Evolutionary conservation across 257 asterid genomes (phyloP), one percentile per base, ranked within the genome.

Genomic region (Pogostemon cablin): DNA sequence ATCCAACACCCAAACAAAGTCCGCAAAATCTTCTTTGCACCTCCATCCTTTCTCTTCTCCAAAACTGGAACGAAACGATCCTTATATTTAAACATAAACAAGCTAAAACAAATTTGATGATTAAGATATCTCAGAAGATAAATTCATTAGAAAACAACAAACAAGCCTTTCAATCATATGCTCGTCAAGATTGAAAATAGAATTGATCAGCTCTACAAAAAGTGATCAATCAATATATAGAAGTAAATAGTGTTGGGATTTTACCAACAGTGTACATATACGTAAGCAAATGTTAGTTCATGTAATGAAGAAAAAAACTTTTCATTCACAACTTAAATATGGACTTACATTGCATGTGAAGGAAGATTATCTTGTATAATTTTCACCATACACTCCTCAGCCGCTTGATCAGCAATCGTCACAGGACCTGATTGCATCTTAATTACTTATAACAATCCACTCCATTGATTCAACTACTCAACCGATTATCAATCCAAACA

Each of bases 21-120:
- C 96, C 0, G 96, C 96, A 76, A 54, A 72, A 12, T 85, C 84
- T 78, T 91, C 92, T 69, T 83, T 80, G 78, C 87, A 85, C 73
- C 65, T 84, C 98, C 98, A 91, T 69, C 98, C 99, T 57, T 86
- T 85, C 81, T 95, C 99, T 80, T 95, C 99, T 66, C 98, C 98
- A 56, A 60, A 95, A 71, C 98, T 95, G 86, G 32, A 74, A 61
- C 70, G 72, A 58, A 49, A 65, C 41, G 75, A 39, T 25, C 47
- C 35, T 1, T 34, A 53, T 11, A 44, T 35, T 69, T 17, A 47
- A 63, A 58, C 32, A 25, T 53, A 57, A 44, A 42, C 10, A 39
- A 60, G 62, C 53, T 57, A 69, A 6, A 40, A 52, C 6, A 44
- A 43, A 50, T 3, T 65, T 40, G 47, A 76, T 49, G 46, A 43